phyloP scores from a whole-genome alignment of 139 green algal genomes.

The Zygnema cylindricum region DNA sequence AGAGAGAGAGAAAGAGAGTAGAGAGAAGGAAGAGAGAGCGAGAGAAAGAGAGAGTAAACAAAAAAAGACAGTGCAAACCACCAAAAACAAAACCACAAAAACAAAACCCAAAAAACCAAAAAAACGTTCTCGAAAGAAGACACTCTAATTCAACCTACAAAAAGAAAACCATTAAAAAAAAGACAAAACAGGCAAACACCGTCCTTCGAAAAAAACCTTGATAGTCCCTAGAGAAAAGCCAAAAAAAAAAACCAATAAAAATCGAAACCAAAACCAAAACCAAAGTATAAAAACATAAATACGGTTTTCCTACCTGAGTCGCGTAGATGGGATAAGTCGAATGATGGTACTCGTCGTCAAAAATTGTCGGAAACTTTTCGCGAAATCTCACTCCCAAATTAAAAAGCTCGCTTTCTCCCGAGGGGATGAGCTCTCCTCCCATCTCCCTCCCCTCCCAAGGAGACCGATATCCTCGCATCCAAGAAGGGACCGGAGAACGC shows the following conservation, averaged over 20 bases:
- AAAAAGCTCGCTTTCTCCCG: conserved; percentile 36
- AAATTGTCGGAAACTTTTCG: conserved; percentile 11
- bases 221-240: neutral
- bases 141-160: too few species aligned
- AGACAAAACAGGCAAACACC: neutral
- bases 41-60: too few species aligned
- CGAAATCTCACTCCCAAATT: neutral
- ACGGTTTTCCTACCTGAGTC: conserved; percentile 19
- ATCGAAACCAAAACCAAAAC: neutral
- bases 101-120: too few species aligned
- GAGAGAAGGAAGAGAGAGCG: too few species aligned
- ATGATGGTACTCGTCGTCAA: conserved; percentile 32
- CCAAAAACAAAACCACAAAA: too few species aligned
- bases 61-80: too few species aligned
- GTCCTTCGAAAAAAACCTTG: neutral
- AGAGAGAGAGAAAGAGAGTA: too few species aligned
- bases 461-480: conserved; percentile 9
- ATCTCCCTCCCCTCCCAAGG: neutral
- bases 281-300: neutral
- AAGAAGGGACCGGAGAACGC: neutral
- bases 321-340: conserved; percentile 17
- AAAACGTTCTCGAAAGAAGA: too few species aligned
- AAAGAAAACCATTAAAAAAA: too few species aligned
- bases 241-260: too few species aligned
- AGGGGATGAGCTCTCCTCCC: conserved; percentile 18